Conservation (phyloP, 192 early-diverging fungal genomes). For the Spizellomyces sp. region DNA sequence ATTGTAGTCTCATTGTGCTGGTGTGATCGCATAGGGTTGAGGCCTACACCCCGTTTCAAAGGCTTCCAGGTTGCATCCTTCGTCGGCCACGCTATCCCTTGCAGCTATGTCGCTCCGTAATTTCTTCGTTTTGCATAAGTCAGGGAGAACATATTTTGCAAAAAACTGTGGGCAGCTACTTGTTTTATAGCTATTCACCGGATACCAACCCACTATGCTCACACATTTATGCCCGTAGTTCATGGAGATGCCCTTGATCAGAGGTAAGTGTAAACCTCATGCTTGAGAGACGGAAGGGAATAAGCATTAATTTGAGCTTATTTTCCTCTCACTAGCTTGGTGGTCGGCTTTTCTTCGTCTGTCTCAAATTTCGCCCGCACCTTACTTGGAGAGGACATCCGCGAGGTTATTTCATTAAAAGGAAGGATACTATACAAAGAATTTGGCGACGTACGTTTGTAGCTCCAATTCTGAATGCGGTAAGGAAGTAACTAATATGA, state of each 20-base stretch:
- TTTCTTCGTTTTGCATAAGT: constrained; percentile 54
- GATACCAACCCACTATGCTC: no score
- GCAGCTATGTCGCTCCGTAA: constrained; percentile 29
- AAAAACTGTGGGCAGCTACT: constrained; percentile 47
- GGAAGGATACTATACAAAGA: constrained; percentile 56
- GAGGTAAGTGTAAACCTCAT: constrained; percentile 27
- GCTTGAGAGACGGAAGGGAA: no score
- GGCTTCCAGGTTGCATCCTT: no score
- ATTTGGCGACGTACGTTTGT: constrained; percentile 52
- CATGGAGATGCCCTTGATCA: constrained; percentile 54
- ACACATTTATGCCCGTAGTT: constrained; percentile 24
- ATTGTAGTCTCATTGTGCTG: no score
- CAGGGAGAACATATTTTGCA: constrained; percentile 49
- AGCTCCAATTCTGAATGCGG: neutral
- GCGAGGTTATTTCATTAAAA: constrained; percentile 52
- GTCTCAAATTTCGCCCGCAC: constrained; percentile 60
- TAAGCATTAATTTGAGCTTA: neutral
- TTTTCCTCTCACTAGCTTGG: constrained; percentile 27
- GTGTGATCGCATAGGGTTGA: no score
- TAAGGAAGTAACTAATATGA: neutral
- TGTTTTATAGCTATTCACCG: no score
- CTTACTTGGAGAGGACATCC: constrained; percentile 58
- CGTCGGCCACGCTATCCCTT: no score
- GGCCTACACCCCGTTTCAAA: no score
- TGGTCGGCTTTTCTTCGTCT: constrained; percentile 65